phyloP scores from a whole-genome alignment of 371 early-diverging fungal species.

The Mucor mucedo region DNA sequence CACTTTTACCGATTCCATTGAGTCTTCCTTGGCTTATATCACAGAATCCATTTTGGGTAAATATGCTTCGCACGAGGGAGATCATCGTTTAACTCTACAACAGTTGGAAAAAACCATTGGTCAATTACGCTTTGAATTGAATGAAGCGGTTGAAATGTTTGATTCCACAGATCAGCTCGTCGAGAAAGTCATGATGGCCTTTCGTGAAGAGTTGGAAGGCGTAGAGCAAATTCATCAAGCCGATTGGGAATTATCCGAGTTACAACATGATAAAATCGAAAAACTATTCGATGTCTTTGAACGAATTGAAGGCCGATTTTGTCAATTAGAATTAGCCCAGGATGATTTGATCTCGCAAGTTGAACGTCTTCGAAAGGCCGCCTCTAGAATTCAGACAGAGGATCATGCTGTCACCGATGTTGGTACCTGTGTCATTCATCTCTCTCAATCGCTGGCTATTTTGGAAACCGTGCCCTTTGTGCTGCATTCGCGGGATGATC shows the following conservation, averaged over 20 bases:
- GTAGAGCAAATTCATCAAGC: slow-evolving; percentile 52
- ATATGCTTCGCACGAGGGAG: slow-evolving; percentile 6
- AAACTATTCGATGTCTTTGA: slow-evolving; percentile 55
- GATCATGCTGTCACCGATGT: slow-evolving; percentile 7
- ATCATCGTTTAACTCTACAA: slow-evolving; percentile 2
- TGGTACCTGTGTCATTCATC: slow-evolving; percentile 22
- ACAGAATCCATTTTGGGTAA: slow-evolving; percentile 52
- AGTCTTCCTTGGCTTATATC: slow-evolving; percentile 54
- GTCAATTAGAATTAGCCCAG: slow-evolving; percentile 41
- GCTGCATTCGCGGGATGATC: slow-evolving; percentile 37
- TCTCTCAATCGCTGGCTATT: slow-evolving; percentile 39
- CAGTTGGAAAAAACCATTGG: slow-evolving; percentile 38
- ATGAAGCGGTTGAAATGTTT: slow-evolving; percentile 64
- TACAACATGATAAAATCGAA: slow-evolving; percentile 46
- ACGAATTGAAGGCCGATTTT: slow-evolving; percentile 47
- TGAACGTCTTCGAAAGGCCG: slow-evolving; percentile 34
- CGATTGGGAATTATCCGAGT: slow-evolving; percentile 48
- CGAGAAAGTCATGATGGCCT: slow-evolving; percentile 58
- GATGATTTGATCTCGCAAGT: slow-evolving; percentile 44
- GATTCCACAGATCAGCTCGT: slow-evolving; percentile 59
- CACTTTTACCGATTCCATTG: slow-evolving; percentile 59
- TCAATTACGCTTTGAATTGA: slow-evolving; percentile 54
- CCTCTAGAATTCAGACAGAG: slow-evolving; percentile 2
- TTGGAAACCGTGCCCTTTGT: slow-evolving; percentile 37
- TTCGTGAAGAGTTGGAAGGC: slow-evolving; percentile 59